A percentile compares a stretch with the other conserved stretches of the same genome.
These are phyloP conservation scores for Neopestalotiopsis sp. DNA, from an alignment of 2,329 filamentous ascomycete genomes.

Conservation along the genomic window DNA sequence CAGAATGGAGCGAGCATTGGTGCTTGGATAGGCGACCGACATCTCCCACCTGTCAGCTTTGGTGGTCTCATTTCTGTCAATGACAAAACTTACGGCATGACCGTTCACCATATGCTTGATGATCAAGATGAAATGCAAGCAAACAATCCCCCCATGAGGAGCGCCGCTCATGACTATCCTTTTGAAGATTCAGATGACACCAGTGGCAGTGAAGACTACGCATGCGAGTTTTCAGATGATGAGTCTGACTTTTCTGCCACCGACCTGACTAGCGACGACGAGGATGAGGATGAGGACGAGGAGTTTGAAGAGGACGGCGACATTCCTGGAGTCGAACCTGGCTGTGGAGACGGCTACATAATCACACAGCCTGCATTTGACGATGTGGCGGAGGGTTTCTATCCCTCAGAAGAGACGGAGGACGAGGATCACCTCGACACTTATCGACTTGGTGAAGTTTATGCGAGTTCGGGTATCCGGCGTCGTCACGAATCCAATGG, in stretches of 20 bases:
- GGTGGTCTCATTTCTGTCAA: conserved; percentile 88
- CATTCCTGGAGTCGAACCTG: conserved; percentile 76
- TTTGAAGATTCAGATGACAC: conserved; percentile 45
- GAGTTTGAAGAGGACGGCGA: conserved; percentile 70
- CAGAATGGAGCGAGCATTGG: conserved; percentile 91
- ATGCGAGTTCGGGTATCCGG: conserved; percentile 88
- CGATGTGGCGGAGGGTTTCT: conserved; percentile 83
- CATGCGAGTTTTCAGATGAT: conserved; percentile 66
- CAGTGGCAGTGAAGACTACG: conserved; percentile 57
- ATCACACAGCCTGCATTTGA: conserved; percentile 93
- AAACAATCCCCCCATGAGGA: conserved; percentile 25
- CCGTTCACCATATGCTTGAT: conserved; percentile 95
- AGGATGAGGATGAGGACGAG: conserved; percentile 57
- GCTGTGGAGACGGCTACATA: conserved; percentile 76
- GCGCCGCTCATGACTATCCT: conserved; percentile 25
- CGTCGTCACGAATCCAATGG: conserved; percentile 72
- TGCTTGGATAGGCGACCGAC: conserved; percentile 82
- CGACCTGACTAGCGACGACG: conserved; percentile 56
- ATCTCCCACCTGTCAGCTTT: conserved; percentile 88
- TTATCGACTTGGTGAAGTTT: conserved; percentile 80
- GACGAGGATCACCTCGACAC: conserved; percentile 84
- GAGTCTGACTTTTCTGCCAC: conserved; percentile 48
- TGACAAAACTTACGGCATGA: conserved; percentile 87
- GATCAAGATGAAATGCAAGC: conserved; percentile 50
- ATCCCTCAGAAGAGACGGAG: conserved; percentile 71